A percentile compares a stretch with the other conserved stretches of the same genome.
Evolutionary conservation across 2,329 filamentous ascomycete species (phyloP).

Genomic region (Pezicula carpinea): DNA sequence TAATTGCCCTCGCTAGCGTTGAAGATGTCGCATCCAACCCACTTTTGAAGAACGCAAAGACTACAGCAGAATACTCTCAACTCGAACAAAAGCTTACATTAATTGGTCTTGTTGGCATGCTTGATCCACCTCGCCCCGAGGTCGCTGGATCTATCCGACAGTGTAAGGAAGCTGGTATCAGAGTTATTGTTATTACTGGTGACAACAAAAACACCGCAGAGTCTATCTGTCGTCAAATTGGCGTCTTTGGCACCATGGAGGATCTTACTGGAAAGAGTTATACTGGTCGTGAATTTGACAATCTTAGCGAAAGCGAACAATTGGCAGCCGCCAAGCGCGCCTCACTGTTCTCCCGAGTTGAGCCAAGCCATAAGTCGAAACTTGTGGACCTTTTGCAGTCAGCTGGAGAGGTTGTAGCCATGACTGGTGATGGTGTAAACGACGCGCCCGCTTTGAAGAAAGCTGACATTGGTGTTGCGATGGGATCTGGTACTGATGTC

Average conservation of each 20-base stretch:
- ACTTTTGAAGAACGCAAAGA: slow-evolving; percentile 70
- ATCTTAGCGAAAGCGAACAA: slow-evolving; percentile 72
- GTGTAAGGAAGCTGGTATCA: slow-evolving; percentile 89
- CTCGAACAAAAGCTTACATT: slow-evolving; percentile 94
- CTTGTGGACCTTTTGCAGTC: slow-evolving; percentile 94
- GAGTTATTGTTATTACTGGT: slow-evolving; percentile 95
- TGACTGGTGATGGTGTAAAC: slow-evolving; percentile 99
- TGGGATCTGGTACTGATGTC: slow-evolving; percentile 97
- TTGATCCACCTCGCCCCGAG: slow-evolving; percentile 92
- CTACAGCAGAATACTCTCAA: slow-evolving; percentile 76
- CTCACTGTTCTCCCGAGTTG: slow-evolving; percentile 91
- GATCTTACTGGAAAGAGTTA: slow-evolving; percentile 88
- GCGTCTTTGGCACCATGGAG: slow-evolving; percentile 79
- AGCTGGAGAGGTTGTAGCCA: slow-evolving; percentile 89
- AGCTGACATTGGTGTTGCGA: slow-evolving; percentile 96
- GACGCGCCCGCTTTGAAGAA: slow-evolving; percentile 97
- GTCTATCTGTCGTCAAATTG: slow-evolving; percentile 95
- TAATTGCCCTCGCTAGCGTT: slow-evolving; percentile 86
- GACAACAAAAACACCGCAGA: slow-evolving; percentile 98
- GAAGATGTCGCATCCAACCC: slow-evolving; percentile 69
- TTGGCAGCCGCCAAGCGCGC: slow-evolving; percentile 79
- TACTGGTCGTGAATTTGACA: slow-evolving; percentile 92
- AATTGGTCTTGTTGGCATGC: slow-evolving; percentile 90
- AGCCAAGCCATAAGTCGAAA: slow-evolving; percentile 95
- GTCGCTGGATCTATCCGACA: slow-evolving; percentile 80